phyloP scores from a whole-genome alignment of 2,329 filamentous ascomycete genomes.

The Dothiorella sarmentorum region DNA sequence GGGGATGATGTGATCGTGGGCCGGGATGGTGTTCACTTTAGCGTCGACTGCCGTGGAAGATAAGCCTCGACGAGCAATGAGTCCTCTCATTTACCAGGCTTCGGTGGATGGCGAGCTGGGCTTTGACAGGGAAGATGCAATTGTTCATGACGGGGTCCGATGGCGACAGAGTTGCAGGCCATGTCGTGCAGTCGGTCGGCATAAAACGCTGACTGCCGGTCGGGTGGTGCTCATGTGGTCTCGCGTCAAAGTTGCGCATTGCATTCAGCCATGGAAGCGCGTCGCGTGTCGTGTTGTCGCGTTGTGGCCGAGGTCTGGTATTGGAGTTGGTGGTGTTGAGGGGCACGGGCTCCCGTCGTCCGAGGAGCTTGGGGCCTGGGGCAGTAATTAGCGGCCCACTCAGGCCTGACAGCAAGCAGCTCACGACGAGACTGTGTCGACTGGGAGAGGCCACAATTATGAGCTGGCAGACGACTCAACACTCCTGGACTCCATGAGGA shows the following conservation, averaged over 20 bases:
- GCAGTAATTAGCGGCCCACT: not conserved
- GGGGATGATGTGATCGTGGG: slow-evolving; percentile 14
- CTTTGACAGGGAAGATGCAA: not conserved
- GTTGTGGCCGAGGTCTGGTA: not conserved
- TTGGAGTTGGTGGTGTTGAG: not conserved
- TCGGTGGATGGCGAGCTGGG: not conserved
- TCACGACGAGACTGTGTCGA: not conserved
- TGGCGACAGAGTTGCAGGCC: not conserved
- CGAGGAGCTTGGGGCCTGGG: not conserved
- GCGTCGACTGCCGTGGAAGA: not conserved
- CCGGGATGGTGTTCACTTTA: slow-evolving; percentile 10
- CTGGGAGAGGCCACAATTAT: not conserved
- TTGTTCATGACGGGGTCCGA: slow-evolving; percentile 2
- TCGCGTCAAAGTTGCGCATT: not conserved
- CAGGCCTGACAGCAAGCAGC: not conserved
- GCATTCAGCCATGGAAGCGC: not conserved
- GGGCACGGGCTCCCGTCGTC: not conserved
- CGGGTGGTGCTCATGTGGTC: not conserved
- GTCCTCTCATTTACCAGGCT: not conserved
- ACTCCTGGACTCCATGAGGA: not conserved
- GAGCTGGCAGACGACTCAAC: not conserved
- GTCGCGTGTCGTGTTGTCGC: not conserved
- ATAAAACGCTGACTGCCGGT: not conserved
- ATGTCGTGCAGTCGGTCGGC: not conserved
- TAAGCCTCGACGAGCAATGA: not conserved